These are phyloP conservation scores for Vigna reflexopilosa DNA, from an alignment of 306 rosid genomes.

Conservation along the genomic window DNA sequence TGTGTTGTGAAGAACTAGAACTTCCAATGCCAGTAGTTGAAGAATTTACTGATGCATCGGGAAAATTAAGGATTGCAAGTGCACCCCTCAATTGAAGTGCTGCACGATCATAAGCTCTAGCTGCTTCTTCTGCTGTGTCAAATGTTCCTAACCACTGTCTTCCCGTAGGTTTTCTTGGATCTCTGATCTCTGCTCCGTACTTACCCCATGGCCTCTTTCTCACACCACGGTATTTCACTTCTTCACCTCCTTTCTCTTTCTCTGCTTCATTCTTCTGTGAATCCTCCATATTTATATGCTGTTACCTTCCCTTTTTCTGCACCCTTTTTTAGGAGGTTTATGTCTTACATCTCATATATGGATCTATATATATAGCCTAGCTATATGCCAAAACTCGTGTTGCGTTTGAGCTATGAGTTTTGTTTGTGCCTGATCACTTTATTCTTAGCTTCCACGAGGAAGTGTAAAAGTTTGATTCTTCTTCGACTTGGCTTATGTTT, in stretches of 20 bases:
- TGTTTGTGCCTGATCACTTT: neutral
- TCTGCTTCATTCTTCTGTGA: constrained; percentile 39
- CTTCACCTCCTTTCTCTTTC: constrained; percentile 47
- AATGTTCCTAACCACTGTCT: constrained; percentile 78
- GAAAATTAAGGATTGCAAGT: constrained; percentile 59
- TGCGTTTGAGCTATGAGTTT: neutral
- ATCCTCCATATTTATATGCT: constrained; percentile 35
- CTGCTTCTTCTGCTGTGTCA: constrained; percentile 77
- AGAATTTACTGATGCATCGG: constrained; percentile 24
- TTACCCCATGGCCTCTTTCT: constrained; percentile 82
- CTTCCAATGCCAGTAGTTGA: constrained; percentile 6
- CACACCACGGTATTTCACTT: constrained; percentile 66
- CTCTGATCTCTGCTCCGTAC: constrained; percentile 75
- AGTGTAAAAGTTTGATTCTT: constrained; percentile 27
- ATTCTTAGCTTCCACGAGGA: neutral
- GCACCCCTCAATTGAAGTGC: constrained; percentile 63
- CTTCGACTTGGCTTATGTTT: neutral
- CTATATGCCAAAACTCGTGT: neutral
- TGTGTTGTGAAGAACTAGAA: constrained; percentile 28
- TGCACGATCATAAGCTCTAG: constrained; percentile 78
- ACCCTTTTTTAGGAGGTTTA: neutral
- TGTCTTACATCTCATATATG: no score
- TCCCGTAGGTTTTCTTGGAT: constrained; percentile 62
- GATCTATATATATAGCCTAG: neutral
- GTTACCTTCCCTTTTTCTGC: neutral